These are phyloP conservation scores for Lepidium campestre DNA, from an alignment of 441 rosid species.

Conservation along the genomic window DNA sequence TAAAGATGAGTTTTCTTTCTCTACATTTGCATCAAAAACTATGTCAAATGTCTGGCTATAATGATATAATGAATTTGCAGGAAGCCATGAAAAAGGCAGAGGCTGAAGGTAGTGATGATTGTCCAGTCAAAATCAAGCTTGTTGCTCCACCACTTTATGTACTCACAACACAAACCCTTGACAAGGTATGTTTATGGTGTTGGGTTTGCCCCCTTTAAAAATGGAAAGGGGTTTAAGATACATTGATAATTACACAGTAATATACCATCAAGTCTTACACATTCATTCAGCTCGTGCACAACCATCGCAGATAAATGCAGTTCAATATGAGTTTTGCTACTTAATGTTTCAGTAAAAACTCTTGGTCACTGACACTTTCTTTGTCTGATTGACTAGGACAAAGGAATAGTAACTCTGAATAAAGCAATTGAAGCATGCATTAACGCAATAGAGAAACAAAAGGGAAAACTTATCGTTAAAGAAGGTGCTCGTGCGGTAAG, in stretches of 20 bases:
- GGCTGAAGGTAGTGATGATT: slow-evolving; percentile 83
- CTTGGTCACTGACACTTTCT: neutral
- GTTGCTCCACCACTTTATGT: slow-evolving; percentile 98
- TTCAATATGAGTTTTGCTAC: neutral
- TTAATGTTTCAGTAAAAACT: neutral
- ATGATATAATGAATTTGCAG: slow-evolving; percentile 30
- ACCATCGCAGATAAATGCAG: neutral
- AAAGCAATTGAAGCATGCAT: slow-evolving; percentile 70
- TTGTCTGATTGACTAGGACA: slow-evolving; percentile 48
- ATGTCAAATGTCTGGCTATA: neutral
- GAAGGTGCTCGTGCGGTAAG: slow-evolving; percentile 92
- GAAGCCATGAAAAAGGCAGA: slow-evolving; percentile 94
- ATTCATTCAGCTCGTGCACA: too few species aligned
- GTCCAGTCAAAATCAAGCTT: slow-evolving; percentile 87
- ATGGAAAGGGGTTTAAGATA: neutral
- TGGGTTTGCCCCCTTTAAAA: neutral
- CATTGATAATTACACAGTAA: neutral
- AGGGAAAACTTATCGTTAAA: slow-evolving; percentile 79
- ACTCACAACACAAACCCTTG: slow-evolving; percentile 91
- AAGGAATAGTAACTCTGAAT: slow-evolving; percentile 69
- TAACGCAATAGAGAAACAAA: slow-evolving; percentile 64
- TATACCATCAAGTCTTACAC: neutral
- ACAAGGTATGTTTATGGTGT: slow-evolving; percentile 51
- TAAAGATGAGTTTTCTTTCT: neutral
- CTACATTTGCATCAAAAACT: neutral